Percentiles rank a stretch among this genome's conserved stretches.
These are phyloP conservation scores for Fusarium cyanostomum DNA, from an alignment of 2,329 filamentous ascomycete genomes.

Conservation along the genomic window DNA sequence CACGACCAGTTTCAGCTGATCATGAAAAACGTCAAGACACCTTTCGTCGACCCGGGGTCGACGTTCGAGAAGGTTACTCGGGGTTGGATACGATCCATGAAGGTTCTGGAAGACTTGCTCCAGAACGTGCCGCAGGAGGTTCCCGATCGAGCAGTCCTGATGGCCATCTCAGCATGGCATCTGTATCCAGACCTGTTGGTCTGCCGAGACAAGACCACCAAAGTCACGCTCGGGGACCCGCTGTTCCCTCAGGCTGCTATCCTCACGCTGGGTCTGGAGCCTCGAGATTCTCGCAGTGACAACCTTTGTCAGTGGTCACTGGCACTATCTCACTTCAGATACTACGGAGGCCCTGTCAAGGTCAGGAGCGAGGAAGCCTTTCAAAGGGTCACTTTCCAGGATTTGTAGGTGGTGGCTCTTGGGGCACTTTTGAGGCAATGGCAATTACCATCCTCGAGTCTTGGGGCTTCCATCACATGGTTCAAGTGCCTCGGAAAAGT, in stretches of 20 bases:
- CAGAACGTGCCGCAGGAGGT: conserved; percentile 6
- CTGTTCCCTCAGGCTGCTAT: conserved; percentile 2
- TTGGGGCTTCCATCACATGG: background rate
- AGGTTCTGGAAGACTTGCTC: conserved; percentile 16
- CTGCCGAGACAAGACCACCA: conserved; percentile 9
- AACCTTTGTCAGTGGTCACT: conserved; percentile 14
- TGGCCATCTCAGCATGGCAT: conserved; percentile 23
- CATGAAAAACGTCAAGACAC: conserved; percentile 9
- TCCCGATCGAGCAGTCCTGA: conserved; percentile 10
- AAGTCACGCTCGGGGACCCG: background rate
- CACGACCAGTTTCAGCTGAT: conserved; percentile 15
- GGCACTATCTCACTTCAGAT: conserved; percentile 14
- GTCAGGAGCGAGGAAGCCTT: conserved; percentile 8
- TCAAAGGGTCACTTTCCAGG: conserved; percentile 3
- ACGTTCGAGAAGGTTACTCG: conserved; percentile 9
- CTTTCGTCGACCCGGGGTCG: conserved; percentile 1
- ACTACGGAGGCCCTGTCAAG: conserved; percentile 15
- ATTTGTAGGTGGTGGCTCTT: conserved; percentile 11
- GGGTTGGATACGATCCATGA: conserved; percentile 10
- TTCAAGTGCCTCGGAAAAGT: background rate
- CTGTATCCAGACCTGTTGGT: conserved; percentile 18
- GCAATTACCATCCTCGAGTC: conserved; percentile 5
- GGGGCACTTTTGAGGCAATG: conserved; percentile 11
- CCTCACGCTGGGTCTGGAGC: conserved; percentile 3
- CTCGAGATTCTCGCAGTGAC: background rate